phyloP scores from a whole-genome alignment of 805 yeast species.

The Nakazawaea ambrosiae region DNA sequence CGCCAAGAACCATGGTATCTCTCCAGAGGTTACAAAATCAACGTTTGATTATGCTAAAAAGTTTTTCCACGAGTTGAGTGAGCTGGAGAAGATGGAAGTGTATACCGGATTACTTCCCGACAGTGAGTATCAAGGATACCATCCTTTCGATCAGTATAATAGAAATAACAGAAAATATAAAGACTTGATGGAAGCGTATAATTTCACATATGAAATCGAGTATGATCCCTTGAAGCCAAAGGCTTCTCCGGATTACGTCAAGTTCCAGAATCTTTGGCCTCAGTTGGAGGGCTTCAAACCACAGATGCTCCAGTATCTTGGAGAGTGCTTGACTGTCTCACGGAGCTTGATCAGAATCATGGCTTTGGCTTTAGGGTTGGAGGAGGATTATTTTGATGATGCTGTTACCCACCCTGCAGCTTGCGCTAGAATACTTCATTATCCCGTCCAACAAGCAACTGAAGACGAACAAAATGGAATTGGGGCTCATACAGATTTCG shows the following conservation, averaged over 20 bases:
- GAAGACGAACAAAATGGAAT: constrained; percentile 23
- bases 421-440: constrained; percentile 21
- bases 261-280: constrained; percentile 20
- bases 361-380: constrained; percentile 20
- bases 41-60: constrained; percentile 12
- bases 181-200: constrained; percentile 24
- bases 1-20: constrained; percentile 19
- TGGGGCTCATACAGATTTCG: constrained; percentile 28
- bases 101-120: constrained; percentile 19
- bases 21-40: constrained; percentile 6
- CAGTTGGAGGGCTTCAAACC: constrained; percentile 15
- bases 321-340: constrained; percentile 4
- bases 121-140: constrained; percentile 18
- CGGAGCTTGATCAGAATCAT: constrained; percentile 16
- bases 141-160: constrained; percentile 16
- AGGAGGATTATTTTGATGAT: constrained; percentile 18
- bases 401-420: constrained; percentile 21
- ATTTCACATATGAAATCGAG: constrained; percentile 17
- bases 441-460: constrained; percentile 20
- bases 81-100: constrained; percentile 21
- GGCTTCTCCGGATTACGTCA: not conserved
- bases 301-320: constrained; percentile 2
- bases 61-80: constrained; percentile 13
- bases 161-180: constrained; percentile 13
- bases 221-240: constrained; percentile 15